Evolutionary conservation across 1,139 yeast genomes (phyloP).

Genomic region (Geotrichum restrictum): DNA sequence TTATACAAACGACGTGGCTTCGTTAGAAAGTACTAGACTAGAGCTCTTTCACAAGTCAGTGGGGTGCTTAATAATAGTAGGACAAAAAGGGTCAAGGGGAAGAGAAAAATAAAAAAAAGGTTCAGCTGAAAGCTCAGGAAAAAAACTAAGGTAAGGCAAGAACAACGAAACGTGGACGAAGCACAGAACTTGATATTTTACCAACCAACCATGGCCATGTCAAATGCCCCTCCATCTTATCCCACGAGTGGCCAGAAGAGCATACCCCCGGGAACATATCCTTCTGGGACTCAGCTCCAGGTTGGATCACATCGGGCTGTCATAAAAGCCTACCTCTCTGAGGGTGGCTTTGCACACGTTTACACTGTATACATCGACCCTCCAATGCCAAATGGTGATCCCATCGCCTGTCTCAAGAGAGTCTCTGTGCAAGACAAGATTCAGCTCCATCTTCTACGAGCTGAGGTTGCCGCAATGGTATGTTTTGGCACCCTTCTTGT

Average conservation of each 20-base stretch:
- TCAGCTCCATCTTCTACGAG: constrained; percentile 61
- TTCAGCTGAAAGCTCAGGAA: no score
- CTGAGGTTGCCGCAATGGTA: constrained; percentile 76
- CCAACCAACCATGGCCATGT: background rate
- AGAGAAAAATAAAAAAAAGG: no score
- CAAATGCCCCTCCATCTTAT: background rate
- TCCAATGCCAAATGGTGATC: constrained; percentile 29
- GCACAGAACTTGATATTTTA: background rate
- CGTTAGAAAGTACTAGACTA: no score
- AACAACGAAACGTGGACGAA: no score
- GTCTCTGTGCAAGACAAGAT: constrained; percentile 73
- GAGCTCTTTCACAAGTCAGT: no score
- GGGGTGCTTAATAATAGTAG: no score
- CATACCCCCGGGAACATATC: constrained; percentile 49
- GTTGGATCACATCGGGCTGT: constrained; percentile 63
- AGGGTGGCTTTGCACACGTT: constrained; percentile 79
- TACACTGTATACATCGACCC: constrained; percentile 62
- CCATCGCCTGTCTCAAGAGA: constrained; percentile 60
- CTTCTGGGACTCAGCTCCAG: constrained; percentile 60
- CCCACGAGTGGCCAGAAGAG: constrained; percentile 2
- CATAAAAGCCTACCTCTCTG: constrained; percentile 59
- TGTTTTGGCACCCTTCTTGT: constrained; percentile 1
- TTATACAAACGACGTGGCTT: no score
- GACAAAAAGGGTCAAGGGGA: no score
- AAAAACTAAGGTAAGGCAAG: no score